phyloP scores from a whole-genome alignment of 139 green algal species.

The Gonium pectorale region DNA sequence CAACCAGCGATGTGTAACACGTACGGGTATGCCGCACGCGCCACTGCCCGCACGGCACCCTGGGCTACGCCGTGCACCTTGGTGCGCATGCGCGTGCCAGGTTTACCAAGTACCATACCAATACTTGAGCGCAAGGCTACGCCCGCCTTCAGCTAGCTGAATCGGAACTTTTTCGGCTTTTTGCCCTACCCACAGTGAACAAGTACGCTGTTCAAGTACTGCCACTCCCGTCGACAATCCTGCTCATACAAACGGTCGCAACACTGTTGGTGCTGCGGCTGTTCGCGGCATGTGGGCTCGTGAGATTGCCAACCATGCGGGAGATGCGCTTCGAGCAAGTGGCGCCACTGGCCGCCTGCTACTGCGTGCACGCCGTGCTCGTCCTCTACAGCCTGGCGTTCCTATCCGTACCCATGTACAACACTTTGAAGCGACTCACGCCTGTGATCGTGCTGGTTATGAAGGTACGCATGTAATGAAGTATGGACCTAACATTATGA shows the following conservation, averaged over 20 bases:
- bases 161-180: too few relatives aligned
- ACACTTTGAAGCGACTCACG: constrained; percentile 67
- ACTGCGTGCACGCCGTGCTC: constrained; percentile 30
- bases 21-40: too few relatives aligned
- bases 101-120: too few relatives aligned
- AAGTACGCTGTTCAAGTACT: constrained; percentile 26
- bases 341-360: neutral
- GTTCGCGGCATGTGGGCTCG: neutral
- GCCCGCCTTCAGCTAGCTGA: too few relatives aligned
- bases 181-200: constrained; percentile 2
- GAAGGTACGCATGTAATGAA: constrained; percentile 45
- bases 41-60: too few relatives aligned
- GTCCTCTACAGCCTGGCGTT: constrained; percentile 52
- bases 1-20: too few relatives aligned
- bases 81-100: too few relatives aligned
- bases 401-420: constrained; percentile 60
- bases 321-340: neutral
- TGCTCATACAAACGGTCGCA: constrained; percentile 23
- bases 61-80: too few relatives aligned
- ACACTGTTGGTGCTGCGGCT: neutral
- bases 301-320: neutral
- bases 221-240: constrained; percentile 14
- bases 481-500: too few relatives aligned
- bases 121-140: too few relatives aligned
- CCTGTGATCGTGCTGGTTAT: constrained; percentile 61